Percentiles rank a stretch among this genome's conserved stretches.
These are phyloP conservation scores for Sphagnum fallax DNA, from an alignment of 228 moss, liverwort and hornwort species.

Conservation along the genomic window DNA sequence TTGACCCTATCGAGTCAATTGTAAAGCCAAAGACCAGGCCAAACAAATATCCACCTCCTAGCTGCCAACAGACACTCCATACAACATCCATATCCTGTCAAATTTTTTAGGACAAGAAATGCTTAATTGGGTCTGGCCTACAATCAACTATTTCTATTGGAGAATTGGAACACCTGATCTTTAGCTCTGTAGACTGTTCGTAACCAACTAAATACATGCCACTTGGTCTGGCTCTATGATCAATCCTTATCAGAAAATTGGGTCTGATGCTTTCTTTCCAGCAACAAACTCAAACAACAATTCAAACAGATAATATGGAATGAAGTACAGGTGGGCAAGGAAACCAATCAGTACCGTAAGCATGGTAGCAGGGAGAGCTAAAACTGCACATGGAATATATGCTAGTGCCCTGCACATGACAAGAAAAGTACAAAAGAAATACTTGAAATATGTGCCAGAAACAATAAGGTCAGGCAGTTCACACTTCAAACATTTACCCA, in stretches of 20 bases:
- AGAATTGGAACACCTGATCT: too few relatives aligned
- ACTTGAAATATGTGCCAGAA: not conserved
- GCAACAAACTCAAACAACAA: too few relatives aligned
- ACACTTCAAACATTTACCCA: too few relatives aligned
- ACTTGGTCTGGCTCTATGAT: not conserved
- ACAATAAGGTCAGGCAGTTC: too few relatives aligned
- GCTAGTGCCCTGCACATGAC: conserved; percentile 65
- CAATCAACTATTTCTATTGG: not conserved
- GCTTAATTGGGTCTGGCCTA: not conserved
- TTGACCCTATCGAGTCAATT: conserved; percentile 83
- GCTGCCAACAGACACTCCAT: conserved; percentile 32
- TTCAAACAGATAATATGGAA: too few relatives aligned
- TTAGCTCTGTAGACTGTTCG: too few relatives aligned
- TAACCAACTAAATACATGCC: too few relatives aligned
- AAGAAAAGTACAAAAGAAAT: not conserved
- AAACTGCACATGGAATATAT: conserved; percentile 83
- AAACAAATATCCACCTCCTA: conserved; percentile 96
- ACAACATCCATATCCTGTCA: too few relatives aligned
- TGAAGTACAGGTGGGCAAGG: not conserved
- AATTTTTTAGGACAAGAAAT: too few relatives aligned
- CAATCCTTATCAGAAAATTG: too few relatives aligned
- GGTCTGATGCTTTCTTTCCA: too few relatives aligned
- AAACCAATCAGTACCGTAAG: conserved; percentile 51
- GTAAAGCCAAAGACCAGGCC: conserved; percentile 79
- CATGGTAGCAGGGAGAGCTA: conserved; percentile 82